Evolutionary conservation across 495 filamentous ascomycete genomes (phyloP), one percentile per base, ranked within the genome.

Genomic region (Daldinia grandis): DNA sequence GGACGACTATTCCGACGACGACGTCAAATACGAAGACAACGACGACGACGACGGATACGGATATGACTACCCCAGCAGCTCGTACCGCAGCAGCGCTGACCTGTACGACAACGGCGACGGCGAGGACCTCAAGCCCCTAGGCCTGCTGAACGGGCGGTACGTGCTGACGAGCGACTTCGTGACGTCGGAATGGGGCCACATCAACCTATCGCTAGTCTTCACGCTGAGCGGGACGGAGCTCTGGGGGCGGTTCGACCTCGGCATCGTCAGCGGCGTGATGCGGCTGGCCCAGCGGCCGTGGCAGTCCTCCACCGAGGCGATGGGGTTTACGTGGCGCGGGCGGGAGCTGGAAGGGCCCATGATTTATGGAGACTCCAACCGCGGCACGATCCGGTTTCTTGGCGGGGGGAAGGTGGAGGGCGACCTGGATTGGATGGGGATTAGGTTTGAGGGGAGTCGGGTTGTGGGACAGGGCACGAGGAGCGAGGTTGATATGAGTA

Each of bases 101-200:
- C 7, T 33, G 0, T 12, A 61, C 51, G 44, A 64, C 0, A 10
- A 47, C 8, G 19, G 37, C n/a, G 60, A 37, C 21, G 58, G 21
- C 47, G 28, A 27, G 15, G 56, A 55, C 8, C 64, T 72, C 6
- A 40, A 57, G 2, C 70, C 71, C 6, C 67, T 83, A 0, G 81
- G 82, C n/a, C 76, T 83, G 14, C 72, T 86, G 5, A 84, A 82
- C 69, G 83, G 84, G 24, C 75, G 77, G 15, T 86, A 86, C 75
- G 59, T 71, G 17, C 65, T 86, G 25, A 55, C 30, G 49, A 79
- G 73, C 42, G 66, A 37, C 1, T 60, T 58, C 3, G 56, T 77
- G 0, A 42, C 35, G 5, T 53, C 54, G 1, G 31, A 78, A 42
- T 70, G 64, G 42, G 60, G 69, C 10, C 27, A 56, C 25, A 60